Evolutionary conservation across 495 filamentous ascomycete genomes (phyloP).

Genomic region (Penicillium pancosmium): DNA sequence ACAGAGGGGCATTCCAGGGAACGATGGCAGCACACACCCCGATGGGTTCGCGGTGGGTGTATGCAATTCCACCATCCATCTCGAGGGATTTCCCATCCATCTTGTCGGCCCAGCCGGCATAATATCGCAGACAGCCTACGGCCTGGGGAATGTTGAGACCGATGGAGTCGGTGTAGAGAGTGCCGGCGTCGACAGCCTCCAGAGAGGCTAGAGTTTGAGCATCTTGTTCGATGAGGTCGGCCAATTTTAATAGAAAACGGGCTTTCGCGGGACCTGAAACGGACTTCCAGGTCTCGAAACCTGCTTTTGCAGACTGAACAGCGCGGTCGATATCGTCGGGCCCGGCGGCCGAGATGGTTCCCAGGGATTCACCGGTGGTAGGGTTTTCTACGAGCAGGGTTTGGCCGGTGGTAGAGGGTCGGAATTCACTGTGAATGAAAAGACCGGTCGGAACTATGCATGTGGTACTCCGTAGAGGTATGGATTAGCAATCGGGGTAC

Average conservation of each 20-base stretch:
- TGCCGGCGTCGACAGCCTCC: constrained; percentile 36
- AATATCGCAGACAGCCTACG: constrained; percentile 33
- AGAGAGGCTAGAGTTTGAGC: constrained; percentile 27
- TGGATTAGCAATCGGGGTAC: too few relatives aligned
- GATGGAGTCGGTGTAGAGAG: constrained; percentile 22
- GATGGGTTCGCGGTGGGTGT: constrained; percentile 36
- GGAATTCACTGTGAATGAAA: constrained; percentile 46
- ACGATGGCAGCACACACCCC: constrained; percentile 42
- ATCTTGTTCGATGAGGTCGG: constrained; percentile 33
- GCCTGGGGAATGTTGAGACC: constrained; percentile 29
- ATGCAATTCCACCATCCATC: constrained; percentile 28
- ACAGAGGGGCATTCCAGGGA: constrained; percentile 41
- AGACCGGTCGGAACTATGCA: constrained; percentile 32
- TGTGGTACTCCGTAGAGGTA: background rate
- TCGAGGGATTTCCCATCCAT: constrained; percentile 34
- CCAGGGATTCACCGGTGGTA: constrained; percentile 33
- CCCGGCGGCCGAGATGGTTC: constrained; percentile 28
- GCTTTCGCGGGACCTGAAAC: constrained; percentile 45
- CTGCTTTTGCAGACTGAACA: constrained; percentile 51
- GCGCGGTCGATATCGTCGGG: constrained; percentile 52
- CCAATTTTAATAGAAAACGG: constrained; percentile 46
- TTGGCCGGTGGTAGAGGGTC: constrained; percentile 18
- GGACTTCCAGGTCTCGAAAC: constrained; percentile 36
- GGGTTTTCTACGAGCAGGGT: constrained; percentile 31
- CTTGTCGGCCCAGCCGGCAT: constrained; percentile 41